These are phyloP conservation scores for Solanum arcanum DNA, from an alignment of 257 asterid genomes.

Conservation along the genomic window DNA sequence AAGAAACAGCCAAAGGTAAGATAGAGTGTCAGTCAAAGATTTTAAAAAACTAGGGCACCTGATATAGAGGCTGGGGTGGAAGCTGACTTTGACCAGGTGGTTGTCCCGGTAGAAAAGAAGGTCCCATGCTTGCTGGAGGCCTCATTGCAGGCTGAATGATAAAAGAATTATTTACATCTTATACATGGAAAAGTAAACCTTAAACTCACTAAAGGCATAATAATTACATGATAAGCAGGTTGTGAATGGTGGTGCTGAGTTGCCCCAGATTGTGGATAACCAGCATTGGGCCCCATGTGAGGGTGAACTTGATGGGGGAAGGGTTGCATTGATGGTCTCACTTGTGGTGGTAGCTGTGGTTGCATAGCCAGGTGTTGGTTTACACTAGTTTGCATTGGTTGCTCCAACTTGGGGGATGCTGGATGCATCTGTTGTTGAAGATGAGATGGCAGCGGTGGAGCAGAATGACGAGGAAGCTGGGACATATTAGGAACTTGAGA, in stretches of 20 bases:
- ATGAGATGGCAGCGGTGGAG: slow-evolving; percentile 44
- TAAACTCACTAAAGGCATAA: background rate
- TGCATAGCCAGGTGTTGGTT: slow-evolving; percentile 51
- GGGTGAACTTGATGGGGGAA: slow-evolving; percentile 65
- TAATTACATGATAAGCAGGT: slow-evolving; percentile 72
- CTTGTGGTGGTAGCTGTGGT: slow-evolving; percentile 58
- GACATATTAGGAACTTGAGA: slow-evolving; percentile 47
- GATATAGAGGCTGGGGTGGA: slow-evolving; percentile 52
- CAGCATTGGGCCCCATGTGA: slow-evolving; percentile 57
- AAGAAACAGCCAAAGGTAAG: background rate
- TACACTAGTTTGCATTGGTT: slow-evolving; percentile 44
- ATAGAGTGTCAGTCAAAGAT: background rate
- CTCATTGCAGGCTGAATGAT: slow-evolving; percentile 52
- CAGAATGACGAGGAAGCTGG: slow-evolving; percentile 53
- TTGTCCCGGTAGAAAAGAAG: slow-evolving; percentile 71
- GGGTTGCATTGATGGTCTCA: slow-evolving; percentile 42
- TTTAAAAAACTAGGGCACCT: slow-evolving; percentile 33
- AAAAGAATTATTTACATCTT: slow-evolving; percentile 6
- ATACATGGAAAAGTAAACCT: background rate
- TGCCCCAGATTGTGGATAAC: slow-evolving; percentile 65
- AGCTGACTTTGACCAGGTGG: slow-evolving; percentile 54
- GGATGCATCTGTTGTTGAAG: slow-evolving; percentile 49
- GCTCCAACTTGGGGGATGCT: slow-evolving; percentile 52
- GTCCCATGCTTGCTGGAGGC: slow-evolving; percentile 55
- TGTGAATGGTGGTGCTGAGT: slow-evolving; percentile 76